A percentile compares a stretch with the other conserved stretches of the same genome.
These are phyloP conservation scores for Penicillium capsulatum DNA, from an alignment of 2,329 filamentous ascomycete species.

Conservation along the genomic window DNA sequence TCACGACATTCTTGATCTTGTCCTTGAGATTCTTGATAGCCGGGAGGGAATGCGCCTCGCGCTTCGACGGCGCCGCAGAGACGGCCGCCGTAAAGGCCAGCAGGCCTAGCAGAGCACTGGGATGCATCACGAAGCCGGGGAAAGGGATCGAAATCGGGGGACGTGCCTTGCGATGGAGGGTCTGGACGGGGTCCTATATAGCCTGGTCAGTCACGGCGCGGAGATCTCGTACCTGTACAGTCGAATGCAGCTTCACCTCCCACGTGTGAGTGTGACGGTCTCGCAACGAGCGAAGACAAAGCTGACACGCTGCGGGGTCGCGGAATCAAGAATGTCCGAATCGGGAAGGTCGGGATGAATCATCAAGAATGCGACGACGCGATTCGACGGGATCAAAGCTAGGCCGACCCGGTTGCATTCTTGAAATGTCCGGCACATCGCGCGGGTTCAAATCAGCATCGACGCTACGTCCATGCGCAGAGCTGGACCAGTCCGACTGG, in stretches of 20 bases:
- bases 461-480: too few relatives aligned
- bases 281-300: background rate
- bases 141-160: background rate
- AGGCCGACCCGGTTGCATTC: too few relatives aligned
- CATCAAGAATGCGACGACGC: background rate
- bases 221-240: background rate
- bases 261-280: too few relatives aligned
- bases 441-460: too few relatives aligned
- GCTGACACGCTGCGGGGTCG: too few relatives aligned
- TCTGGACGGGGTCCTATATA: background rate
- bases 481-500: too few relatives aligned
- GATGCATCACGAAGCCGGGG: slow-evolving; percentile 17
- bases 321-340: background rate
- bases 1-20: slow-evolving; percentile 38
- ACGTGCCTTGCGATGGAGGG: too few relatives aligned
- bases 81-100: slow-evolving; percentile 23
- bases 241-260: too few relatives aligned
- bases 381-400: background rate
- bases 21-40: slow-evolving; percentile 28
- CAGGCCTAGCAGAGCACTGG: slow-evolving; percentile 22
- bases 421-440: too few relatives aligned
- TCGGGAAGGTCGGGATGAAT: background rate
- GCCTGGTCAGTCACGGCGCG: background rate
- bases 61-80: slow-evolving; percentile 11
- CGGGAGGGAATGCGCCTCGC: slow-evolving; percentile 6